Conservation (phyloP, 306 rosid genomes). For the Malus orientalis region DNA sequence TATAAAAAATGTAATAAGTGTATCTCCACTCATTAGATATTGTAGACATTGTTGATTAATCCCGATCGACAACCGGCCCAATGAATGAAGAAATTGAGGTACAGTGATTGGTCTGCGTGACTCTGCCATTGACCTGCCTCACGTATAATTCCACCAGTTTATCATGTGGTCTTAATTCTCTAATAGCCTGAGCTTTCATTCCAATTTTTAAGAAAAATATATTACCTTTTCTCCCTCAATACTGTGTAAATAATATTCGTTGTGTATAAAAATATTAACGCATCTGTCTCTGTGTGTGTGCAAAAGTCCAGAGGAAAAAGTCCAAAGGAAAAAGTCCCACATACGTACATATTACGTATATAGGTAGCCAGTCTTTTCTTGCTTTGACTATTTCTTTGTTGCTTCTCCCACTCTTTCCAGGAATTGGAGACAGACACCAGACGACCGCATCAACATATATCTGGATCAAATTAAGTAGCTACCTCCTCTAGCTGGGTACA, state of each 20-base stretch:
- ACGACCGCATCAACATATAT: not conserved
- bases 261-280: no score
- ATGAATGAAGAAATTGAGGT: not conserved
- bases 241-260: not conserved
- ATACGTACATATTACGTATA: not conserved
- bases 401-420: conserved; percentile 9
- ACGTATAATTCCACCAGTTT: not conserved
- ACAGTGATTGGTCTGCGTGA: not conserved
- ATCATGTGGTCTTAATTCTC: not conserved
- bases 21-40: no score
- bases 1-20: no score
- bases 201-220: not conserved
- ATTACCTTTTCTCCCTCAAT: not conserved
- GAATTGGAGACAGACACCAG: not conserved
- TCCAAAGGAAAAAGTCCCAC: not conserved
- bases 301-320: not conserved
- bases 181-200: not conserved
- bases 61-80: not conserved
- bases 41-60: not conserved
- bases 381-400: conserved; percentile 3
- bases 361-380: not conserved
- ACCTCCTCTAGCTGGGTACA: no score
- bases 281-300: not conserved
- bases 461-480: not conserved
- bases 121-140: not conserved